Base-by-base conservation (phyloP, 2,329 filamentous ascomycete genomes). In the Tolypocladium nubicola region DNA sequence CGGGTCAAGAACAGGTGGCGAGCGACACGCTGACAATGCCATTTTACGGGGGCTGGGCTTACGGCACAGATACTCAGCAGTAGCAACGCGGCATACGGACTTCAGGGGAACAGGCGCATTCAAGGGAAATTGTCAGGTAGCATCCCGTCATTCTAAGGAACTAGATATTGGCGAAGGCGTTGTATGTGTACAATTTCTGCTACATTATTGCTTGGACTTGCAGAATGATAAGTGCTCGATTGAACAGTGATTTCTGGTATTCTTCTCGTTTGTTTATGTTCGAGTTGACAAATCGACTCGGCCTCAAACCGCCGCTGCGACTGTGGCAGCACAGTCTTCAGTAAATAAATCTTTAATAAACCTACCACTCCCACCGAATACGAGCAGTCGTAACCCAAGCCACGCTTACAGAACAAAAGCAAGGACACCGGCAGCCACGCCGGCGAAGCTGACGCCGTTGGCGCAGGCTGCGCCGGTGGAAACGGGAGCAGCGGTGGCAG, bases 331-430 rank as follows among this genome's bases (percentile, higher is more conserved):
- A 38, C 37, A 38, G 10, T 14, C 37, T 11, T 38, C 37, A 14
- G 6, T 38, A 11, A 47, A 26, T 26, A 13, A 26, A 43, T 6
- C 41, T 21, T 11, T 8, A 8, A 16, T 26, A 45, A 6, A 45
- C 13, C 3, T 6, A 13, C 21, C 41, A 1, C 11, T 37, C 35
- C 35, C 35, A 8, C 21, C 23, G 14, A 37, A 9, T 4, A 14
- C 7, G 19, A 19, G 2, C 5, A 2, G 13, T 1, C 23, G 43
- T 26, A n/a, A 14, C 3, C 26, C 23, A 6, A 47, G 4, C 10
- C 8, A 7, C 33, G 39, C 39, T 62, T 62, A 71, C 26, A 71
- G 47, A 23, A 65, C 45, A 55, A 71, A 67, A 3, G 69, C 67
- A 57, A 64, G 64, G 37, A 67, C 21, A 30, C 63, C 70, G 16